These are phyloP conservation scores for Acer negundo DNA, from an alignment of 345 rosid genomes.

Conservation along the genomic window DNA sequence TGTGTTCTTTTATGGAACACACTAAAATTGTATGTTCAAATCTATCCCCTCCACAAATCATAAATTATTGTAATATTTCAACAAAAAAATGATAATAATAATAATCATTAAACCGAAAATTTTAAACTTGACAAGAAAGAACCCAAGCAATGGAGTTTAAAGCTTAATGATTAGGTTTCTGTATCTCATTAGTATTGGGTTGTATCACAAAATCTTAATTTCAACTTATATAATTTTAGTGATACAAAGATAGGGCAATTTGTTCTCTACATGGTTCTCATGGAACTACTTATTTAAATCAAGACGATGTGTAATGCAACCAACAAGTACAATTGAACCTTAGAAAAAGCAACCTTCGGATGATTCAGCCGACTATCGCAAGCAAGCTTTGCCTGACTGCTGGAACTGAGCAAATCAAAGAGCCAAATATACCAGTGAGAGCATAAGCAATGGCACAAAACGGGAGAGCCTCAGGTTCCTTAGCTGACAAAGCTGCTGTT, in stretches of 20 bases:
- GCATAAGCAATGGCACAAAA: conserved; percentile 95
- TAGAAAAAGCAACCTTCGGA: not conserved
- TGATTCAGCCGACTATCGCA: conserved; percentile 57
- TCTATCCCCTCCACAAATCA: too few species aligned
- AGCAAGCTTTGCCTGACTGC: conserved; percentile 82
- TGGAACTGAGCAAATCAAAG: conserved; percentile 83
- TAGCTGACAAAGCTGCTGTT: conserved; percentile 94
- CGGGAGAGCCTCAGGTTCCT: conserved; percentile 97
- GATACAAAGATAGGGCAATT: not conserved
- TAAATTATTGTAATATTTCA: too few species aligned
- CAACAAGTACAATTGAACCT: too few species aligned
- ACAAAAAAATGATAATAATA: too few species aligned
- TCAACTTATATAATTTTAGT: not conserved
- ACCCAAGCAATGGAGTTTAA: too few species aligned
- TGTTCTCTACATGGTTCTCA: not conserved
- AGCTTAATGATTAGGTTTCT: too few species aligned
- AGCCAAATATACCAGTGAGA: conserved; percentile 90
- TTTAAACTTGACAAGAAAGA: too few species aligned
- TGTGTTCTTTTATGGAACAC: too few species aligned
- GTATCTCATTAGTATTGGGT: not conserved
- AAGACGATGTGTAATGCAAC: too few species aligned
- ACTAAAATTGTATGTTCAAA: too few species aligned
- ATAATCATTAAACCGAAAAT: too few species aligned
- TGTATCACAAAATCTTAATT: not conserved
- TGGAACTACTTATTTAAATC: too few species aligned